Evolutionary conservation across 1,284 basidiomycete species (phyloP), one percentile per base, ranked within the genome.

Genomic region (Limonomyces culmigenus): DNA sequence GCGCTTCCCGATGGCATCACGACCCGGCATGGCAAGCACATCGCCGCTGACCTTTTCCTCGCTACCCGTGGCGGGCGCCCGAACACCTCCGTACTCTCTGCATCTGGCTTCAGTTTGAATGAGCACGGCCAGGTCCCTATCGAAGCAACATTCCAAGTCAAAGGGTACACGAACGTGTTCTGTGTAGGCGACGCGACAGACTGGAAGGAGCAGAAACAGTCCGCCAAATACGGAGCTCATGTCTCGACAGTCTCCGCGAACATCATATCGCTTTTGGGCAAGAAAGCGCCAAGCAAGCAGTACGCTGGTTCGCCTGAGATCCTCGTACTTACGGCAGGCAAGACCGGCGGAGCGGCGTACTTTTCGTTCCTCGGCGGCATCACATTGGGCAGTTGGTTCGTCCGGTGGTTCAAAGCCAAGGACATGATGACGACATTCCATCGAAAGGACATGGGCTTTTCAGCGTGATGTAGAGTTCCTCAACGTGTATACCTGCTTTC

Each of bases 161-260:
- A 45, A 13, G 50, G 50, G 1, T 53, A 70, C 47, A 50, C 63
- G 0, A 56, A 58, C 33, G 64, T 76, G 16, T 75, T 74, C 45
- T 73, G 71, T 0, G 56, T 53, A 3, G 74, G 74, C 6, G 74
- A 77, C 46, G 59, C 69, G 35, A 63, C 70, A 36, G 65, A 71
- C 19, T 68, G 63, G 62, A 34, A 55, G 0, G 74, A 77, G 50
- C 65, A 70, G 45, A 75, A 76, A 45, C 69, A 71, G 44, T 55
- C 60, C 0, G 57, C 56, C 11, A 77, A 77, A 47, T 51, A 52
- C 1, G 13, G 36, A 2, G 50, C 45, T 3, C 74, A 76, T 42
- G 56, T 58, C 2, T 42, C 45, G 0, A 50, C 71, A 21, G 55
- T 65, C 27, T 53, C 49, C 2, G 47, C 58, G 20, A 77, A 76